These are phyloP conservation scores for Phellinidium pouzarii DNA, from an alignment of 1,284 basidiomycete species.

Conservation along the genomic window DNA sequence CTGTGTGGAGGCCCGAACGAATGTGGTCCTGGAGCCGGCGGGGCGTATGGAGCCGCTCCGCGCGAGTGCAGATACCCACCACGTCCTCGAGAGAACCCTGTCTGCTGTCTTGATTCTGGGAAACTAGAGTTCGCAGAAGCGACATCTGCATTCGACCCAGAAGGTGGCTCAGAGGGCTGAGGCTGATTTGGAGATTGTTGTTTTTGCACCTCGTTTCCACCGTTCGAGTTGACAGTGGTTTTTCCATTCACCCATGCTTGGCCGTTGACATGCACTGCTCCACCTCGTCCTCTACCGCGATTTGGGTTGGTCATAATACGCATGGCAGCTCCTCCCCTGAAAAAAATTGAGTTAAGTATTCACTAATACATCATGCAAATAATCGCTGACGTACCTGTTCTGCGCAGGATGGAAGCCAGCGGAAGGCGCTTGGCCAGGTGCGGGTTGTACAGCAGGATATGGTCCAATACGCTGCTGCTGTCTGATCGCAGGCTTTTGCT, in stretches of 20 bases:
- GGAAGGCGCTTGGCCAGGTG: constrained; percentile 43
- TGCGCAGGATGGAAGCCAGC: constrained; percentile 55
- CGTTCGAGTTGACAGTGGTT: background rate
- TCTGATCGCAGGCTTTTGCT: constrained; percentile 28
- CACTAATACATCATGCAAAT: background rate
- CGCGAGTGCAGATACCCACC: constrained; percentile 13
- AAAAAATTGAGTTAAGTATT: background rate
- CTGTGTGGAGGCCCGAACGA: constrained; percentile 16
- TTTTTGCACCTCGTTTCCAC: background rate
- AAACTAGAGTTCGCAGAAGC: constrained; percentile 3
- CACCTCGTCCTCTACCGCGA: constrained; percentile 37
- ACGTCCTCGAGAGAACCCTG: constrained; percentile 14
- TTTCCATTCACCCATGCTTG: constrained; percentile 7
- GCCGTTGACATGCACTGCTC: constrained; percentile 19
- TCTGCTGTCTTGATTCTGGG: background rate
- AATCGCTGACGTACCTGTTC: constrained; percentile 27
- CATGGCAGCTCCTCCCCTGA: constrained; percentile 11
- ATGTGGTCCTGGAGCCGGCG: constrained; percentile 9
- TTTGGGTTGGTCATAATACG: constrained; percentile 66
- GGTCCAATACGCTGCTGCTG: constrained; percentile 66
- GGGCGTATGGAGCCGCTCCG: constrained; percentile 11
- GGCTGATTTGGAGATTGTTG: background rate
- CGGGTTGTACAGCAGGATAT: constrained; percentile 49
- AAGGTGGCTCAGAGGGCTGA: background rate
- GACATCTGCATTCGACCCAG: background rate